Percentiles rank a stretch among this genome's conserved stretches.
Evolutionary conservation across 2,329 filamentous ascomycete species (phyloP).

Genomic region (Pseudogymnoascus sp.): DNA sequence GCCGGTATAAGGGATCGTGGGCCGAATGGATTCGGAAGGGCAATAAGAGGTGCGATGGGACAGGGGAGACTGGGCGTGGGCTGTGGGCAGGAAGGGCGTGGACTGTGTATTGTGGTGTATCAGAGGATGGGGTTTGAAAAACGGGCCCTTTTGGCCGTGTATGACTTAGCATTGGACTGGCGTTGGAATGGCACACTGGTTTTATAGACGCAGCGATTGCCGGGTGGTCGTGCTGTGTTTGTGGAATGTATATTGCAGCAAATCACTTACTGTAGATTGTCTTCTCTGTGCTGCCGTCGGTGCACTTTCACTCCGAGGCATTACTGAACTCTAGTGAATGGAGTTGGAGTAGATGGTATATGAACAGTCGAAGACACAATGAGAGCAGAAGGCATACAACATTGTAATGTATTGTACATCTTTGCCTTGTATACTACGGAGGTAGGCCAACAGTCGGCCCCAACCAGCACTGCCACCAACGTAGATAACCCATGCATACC

Average conservation of each 20-base stretch:
- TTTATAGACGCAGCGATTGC: conserved; percentile 3
- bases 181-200: conserved; percentile 6
- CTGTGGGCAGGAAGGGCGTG: neutral
- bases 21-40: neutral
- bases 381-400: neutral
- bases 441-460: neutral
- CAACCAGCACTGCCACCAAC: neutral
- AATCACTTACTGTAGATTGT: neutral
- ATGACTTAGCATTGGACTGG: conserved; percentile 5
- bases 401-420: neutral
- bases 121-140: neutral
- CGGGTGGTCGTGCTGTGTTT: neutral
- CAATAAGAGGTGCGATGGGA: neutral
- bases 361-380: neutral
- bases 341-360: neutral
- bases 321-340: neutral
- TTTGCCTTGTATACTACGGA: neutral
- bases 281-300: neutral
- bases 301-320: neutral
- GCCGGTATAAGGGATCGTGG: conserved; percentile 54
- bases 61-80: neutral
- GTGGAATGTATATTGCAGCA: neutral
- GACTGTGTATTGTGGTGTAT: neutral
- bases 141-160: neutral
- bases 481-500: neutral